Evolutionary conservation across 768 basidiomycete genomes (phyloP).

Genomic region (Macrolepiota fuliginosa): DNA sequence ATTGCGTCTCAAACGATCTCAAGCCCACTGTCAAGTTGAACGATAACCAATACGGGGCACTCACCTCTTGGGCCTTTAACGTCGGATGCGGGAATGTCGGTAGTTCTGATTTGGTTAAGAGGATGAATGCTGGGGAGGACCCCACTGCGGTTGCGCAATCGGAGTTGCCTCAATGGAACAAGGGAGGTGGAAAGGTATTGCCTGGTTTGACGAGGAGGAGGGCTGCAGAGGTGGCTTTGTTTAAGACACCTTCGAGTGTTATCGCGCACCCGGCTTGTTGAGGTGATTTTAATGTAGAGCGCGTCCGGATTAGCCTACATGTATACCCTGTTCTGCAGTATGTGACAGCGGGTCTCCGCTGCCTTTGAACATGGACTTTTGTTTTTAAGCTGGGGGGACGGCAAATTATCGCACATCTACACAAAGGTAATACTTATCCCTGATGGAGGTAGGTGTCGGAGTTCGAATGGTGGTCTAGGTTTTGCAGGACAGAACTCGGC

Average conservation of each 20-base stretch:
- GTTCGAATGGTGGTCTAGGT: too few relatives aligned
- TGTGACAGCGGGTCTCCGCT: too few relatives aligned
- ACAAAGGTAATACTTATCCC: too few relatives aligned
- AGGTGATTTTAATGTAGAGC: background rate
- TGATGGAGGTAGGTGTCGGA: too few relatives aligned
- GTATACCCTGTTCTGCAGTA: too few relatives aligned
- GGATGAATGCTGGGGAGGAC: constrained; percentile 28
- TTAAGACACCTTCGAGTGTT: constrained; percentile 26
- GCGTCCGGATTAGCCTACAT: too few relatives aligned
- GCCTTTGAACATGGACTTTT: too few relatives aligned
- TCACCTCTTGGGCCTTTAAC: constrained; percentile 29
- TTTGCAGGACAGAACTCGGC: too few relatives aligned
- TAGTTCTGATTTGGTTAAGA: constrained; percentile 24
- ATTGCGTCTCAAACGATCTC: constrained; percentile 25
- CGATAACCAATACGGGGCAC: constrained; percentile 22
- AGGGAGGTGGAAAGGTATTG: constrained; percentile 24
- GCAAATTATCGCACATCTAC: too few relatives aligned
- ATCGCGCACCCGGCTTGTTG: constrained; percentile 25
- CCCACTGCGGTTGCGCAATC: constrained; percentile 19
- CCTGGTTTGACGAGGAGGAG: constrained; percentile 25
- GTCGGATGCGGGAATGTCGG: constrained; percentile 25
- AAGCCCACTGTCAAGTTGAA: constrained; percentile 21
- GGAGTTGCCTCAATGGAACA: background rate
- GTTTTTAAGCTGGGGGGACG: too few relatives aligned
- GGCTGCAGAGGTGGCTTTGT: constrained; percentile 26